Conservation (phyloP, 1,139 yeast genomes). For the Candida sp. region DNA sequence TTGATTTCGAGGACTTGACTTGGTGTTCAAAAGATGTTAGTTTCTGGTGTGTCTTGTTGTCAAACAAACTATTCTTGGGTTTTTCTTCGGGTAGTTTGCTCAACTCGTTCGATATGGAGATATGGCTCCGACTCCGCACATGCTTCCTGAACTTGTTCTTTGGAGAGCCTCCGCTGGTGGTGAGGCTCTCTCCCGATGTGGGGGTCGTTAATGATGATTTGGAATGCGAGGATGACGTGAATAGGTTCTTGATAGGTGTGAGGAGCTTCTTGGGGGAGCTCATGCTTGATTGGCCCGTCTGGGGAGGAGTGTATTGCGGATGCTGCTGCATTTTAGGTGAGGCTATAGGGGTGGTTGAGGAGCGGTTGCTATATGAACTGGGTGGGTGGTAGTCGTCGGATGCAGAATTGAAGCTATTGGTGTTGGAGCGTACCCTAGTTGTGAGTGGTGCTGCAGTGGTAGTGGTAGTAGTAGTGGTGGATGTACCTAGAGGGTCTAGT, state of each 20-base stretch:
- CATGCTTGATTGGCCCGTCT: slow-evolving; percentile 16
- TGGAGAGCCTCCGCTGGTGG: slow-evolving; percentile 7
- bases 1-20: slow-evolving; percentile 1
- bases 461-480: not conserved
- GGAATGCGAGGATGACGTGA: slow-evolving; percentile 26
- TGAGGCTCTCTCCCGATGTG: slow-evolving; percentile 14
- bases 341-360: slow-evolving; percentile 20
- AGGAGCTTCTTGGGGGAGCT: slow-evolving; percentile 48
- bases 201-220: slow-evolving; percentile 14
- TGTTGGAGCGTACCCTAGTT: slow-evolving; percentile 5
- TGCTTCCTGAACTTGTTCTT: slow-evolving; percentile 8
- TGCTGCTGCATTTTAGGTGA: slow-evolving; percentile 26
- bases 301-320: slow-evolving; percentile 32
- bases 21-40: slow-evolving; percentile 1
- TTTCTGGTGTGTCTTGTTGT: slow-evolving; percentile 2
- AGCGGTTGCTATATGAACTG: not conserved
- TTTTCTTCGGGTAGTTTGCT: slow-evolving; percentile 7
- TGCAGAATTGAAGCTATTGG: slow-evolving; percentile 1
- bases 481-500: slow-evolving; percentile 2
- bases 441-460: not conserved
- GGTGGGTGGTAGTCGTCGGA: slow-evolving; percentile 8
- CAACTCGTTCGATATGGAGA: slow-evolving; percentile 3
- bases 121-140: slow-evolving; percentile 10
- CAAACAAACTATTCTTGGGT: slow-evolving; percentile 2
- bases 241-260: slow-evolving; percentile 47